Evolutionary conservation across 2,329 filamentous ascomycete species (phyloP), one percentile per base, ranked within the genome.

Genomic region (Fusarium albidum): DNA sequence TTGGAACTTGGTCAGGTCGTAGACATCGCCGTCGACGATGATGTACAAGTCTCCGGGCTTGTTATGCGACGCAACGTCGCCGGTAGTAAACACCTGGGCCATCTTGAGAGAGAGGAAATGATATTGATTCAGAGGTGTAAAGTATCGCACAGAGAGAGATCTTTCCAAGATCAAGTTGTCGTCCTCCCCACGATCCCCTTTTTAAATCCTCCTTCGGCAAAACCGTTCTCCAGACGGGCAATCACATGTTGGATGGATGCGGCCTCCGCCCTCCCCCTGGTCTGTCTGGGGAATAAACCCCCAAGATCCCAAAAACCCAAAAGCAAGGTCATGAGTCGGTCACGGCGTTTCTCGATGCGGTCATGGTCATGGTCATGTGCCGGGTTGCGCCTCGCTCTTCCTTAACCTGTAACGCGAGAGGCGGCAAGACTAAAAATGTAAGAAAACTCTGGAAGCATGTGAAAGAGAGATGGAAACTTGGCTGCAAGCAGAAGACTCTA

Each of bases 21-120:
- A 98, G 64, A 98, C 94, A 75, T 98, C 94, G 68, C 93, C 90
- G 65, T 98, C 94, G 64, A 98, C 87, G 62, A 96, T 85, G 69
- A 98, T 91, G 85, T 88, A 98, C 57, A 97, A 82, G 71, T 88
- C 88, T 70, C 92, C 86, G 38, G 88, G 76, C 79, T 94, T 96
- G 82, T 92, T 96, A 77, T 98, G 93, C 77, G 90, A 86, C 71
- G 93, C 88, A 59, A 99, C 94, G 73, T 97, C 93, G 79, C 84
- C 84, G 63, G 87, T 82, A 48, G 88, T 89, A 74, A 96, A 97
- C 26, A 85, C 89, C 78, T 95, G 90, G 43, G 93, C 90, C 95
- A 99, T 99, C 68, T 38, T 54, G 18, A 52, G 26, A 39, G 26
- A 35, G 26, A 39, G 14, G 21, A 38, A 11, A 38, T 33, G 17